Conservation (phyloP, 345 rosid genomes). For the Bretschneidera sinensis region DNA sequence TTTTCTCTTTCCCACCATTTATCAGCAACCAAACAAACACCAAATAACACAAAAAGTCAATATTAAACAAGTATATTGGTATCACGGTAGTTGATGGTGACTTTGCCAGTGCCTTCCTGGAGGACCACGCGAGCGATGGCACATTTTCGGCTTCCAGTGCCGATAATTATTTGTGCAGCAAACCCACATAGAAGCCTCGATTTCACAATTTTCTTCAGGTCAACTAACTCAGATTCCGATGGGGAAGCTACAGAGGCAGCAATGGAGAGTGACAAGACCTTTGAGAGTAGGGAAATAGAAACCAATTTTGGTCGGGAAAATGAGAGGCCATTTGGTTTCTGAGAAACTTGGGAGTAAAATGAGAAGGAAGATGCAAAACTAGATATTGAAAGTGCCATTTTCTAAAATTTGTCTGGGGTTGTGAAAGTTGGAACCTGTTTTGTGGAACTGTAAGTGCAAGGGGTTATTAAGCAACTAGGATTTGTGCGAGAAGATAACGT, state of each 20-base stretch:
- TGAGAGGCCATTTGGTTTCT: conserved; percentile 33
- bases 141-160: conserved; percentile 90
- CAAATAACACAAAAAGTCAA: no score
- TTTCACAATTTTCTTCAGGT: conserved; percentile 70
- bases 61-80: no score
- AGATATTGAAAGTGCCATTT: conserved; percentile 57
- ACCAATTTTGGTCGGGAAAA: conserved; percentile 27
- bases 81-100: conserved; percentile 80
- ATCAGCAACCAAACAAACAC: neutral
- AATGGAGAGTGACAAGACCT: conserved; percentile 34
- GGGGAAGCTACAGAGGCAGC: conserved; percentile 53
- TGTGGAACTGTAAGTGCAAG: no score
- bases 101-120: conserved; percentile 87
- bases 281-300: conserved; percentile 27
- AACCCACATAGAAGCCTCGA: conserved; percentile 86
- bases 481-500: neutral
- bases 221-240: conserved; percentile 34
- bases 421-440: neutral
- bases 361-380: conserved; percentile 69
- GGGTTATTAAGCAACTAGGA: neutral
- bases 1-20: neutral
- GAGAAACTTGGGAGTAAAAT: conserved; percentile 67
- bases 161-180: conserved; percentile 77
- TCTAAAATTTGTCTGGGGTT: no score
- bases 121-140: conserved; percentile 91